phyloP scores from a whole-genome alignment of 345 rosid species.

The Pistacia integerrima region DNA sequence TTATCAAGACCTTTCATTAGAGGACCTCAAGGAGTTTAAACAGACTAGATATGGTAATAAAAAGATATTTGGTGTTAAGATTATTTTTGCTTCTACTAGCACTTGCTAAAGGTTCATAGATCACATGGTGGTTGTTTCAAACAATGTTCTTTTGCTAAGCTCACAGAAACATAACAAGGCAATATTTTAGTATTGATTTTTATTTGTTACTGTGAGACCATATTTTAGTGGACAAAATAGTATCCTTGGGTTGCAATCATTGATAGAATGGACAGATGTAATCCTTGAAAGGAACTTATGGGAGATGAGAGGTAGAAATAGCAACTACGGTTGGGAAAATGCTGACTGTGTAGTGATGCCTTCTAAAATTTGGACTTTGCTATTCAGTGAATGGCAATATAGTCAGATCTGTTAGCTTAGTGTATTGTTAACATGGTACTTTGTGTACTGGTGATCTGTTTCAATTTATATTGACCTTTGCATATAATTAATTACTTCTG shows the following conservation, averaged over 20 bases:
- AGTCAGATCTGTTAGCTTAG: not conserved
- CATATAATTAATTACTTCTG: not conserved
- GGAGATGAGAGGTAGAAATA: not conserved
- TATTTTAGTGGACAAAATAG: not conserved
- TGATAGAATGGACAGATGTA: not conserved
- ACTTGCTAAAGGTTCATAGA: not conserved
- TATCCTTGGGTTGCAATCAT: not conserved
- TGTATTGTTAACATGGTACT: not conserved
- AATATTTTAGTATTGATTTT: not conserved
- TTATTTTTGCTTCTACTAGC: not conserved
- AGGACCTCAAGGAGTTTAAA: slow-evolving; percentile 97
- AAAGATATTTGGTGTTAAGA: slow-evolving; percentile 5
- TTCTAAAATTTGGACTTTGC: no score
- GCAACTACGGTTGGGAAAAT: not conserved
- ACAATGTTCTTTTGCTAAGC: not conserved
- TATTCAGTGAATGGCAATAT: not conserved
- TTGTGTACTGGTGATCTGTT: not conserved
- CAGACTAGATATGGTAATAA: slow-evolving; percentile 94
- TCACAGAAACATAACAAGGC: not conserved
- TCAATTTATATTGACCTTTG: slow-evolving; percentile 1
- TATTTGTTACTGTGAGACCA: not conserved
- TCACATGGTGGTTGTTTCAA: not conserved
- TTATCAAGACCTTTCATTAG: slow-evolving; percentile 80
- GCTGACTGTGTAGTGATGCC: not conserved
- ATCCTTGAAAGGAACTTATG: not conserved